A percentile compares a stretch with the other conserved stretches of the same genome.
Evolutionary conservation across 495 filamentous ascomycete genomes (phyloP).

Genomic region (Aspergillus bridgeri): DNA sequence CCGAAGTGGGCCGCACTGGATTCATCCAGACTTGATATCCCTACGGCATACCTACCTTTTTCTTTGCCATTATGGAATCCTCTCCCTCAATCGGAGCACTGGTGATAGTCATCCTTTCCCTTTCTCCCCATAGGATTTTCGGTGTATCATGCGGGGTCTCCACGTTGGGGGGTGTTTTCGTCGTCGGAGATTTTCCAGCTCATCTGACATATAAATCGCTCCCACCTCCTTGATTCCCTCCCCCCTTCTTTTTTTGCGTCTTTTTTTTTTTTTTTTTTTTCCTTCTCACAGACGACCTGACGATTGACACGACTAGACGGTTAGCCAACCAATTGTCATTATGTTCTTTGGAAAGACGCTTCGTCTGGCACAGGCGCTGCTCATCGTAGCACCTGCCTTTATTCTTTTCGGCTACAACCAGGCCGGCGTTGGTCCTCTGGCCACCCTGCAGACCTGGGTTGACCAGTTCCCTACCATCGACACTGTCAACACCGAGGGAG

Average conservation of each 20-base stretch:
- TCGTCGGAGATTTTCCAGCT: neutral
- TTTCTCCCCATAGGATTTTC: neutral
- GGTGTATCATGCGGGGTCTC: constrained; percentile 10
- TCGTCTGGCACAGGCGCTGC: constrained; percentile 25
- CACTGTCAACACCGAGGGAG: constrained; percentile 29
- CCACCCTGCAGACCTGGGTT: constrained; percentile 27
- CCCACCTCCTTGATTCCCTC: neutral
- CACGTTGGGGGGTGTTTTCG: neutral
- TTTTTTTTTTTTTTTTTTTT: neutral
- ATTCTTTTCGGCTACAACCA: constrained; percentile 38
- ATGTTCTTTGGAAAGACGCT: constrained; percentile 11
- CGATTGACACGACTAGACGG: neutral
- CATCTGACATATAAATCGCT: neutral
- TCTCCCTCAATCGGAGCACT: neutral
- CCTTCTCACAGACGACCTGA: neutral
- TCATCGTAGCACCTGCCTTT: constrained; percentile 38
- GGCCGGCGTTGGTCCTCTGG: constrained; percentile 25
- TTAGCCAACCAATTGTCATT: neutral
- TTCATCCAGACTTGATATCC: neutral
- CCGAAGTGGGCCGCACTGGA: neutral
- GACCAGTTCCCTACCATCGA: constrained; percentile 33
- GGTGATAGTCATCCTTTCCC: neutral
- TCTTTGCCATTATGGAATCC: neutral
- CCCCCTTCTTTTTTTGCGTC: neutral
- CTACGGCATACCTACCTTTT: neutral